Evolutionary conservation across 352 stramenopile genomes (phyloP), one percentile per base, ranked within the genome.

Genomic region (Pythium pyrilobum): DNA sequence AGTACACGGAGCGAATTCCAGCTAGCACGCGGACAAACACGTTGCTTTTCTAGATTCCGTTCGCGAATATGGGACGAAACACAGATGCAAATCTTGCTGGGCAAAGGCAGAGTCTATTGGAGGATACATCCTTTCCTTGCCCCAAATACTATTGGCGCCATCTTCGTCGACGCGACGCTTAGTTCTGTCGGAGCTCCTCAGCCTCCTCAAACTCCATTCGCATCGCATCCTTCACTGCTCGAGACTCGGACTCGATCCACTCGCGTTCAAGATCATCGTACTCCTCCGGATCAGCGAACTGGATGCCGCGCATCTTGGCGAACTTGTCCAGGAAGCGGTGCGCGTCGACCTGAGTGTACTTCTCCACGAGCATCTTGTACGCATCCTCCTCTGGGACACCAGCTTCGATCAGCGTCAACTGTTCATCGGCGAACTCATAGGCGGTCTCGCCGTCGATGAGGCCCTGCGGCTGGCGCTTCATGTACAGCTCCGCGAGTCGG

Each of bases 381-480:
- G 82, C 82, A 52, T 93, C 77, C 61, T 89, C 64, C 63, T 93
- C 82, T 9, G 82, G 73, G 27, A 93, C 64, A 13, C 82, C 82
- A n/a, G 85, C 44, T 61, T 93, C 82, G 48, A 93, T 93, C 4
- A 93, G 69, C 61, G 80, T 91, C 37, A 93, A 62, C 57, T 93
- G 82, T 50, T 93, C 82, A 56, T 93, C 82, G 4, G 82, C 82
- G 59, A 93, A 93, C 58, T 93, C 82, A 68, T 90, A 91, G 36
- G 82, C 82, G 10, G 82, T 93, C 66, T 91, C 80, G 52, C 66
- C 66, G 59, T 93, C 82, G 31, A 85, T 71, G 25, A 88, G 57
- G 32, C 77, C 80, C 25, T 84, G 64, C 53, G 77, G 75, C 56
- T 73, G 67, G 54, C 76, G 66, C 63, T 82, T 83, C 69, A 90